phyloP scores from a whole-genome alignment of 352 stramenopile species.

The Phytophthora sp. region DNA sequence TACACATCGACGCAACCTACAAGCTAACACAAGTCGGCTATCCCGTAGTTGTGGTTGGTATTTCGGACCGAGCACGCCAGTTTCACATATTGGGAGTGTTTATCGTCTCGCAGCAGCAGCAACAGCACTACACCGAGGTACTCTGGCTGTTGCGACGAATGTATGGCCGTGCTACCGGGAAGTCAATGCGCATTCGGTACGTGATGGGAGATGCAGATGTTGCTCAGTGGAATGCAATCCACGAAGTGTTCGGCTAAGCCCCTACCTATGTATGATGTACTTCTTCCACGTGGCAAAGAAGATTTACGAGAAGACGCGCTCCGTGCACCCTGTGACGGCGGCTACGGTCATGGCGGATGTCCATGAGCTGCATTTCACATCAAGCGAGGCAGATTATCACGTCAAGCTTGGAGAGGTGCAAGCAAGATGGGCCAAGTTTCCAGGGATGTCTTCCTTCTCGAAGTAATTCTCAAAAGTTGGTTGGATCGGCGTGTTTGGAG shows the following conservation, averaged over 20 bases:
- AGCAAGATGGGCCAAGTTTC: constrained; percentile 2
- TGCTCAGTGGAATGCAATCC: not conserved
- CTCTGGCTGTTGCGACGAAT: not conserved
- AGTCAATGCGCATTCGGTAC: constrained; percentile 6
- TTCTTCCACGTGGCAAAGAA: not conserved
- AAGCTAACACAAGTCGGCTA: constrained; percentile 33
- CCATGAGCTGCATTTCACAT: constrained; percentile 15
- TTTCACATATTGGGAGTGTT: constrained; percentile 39
- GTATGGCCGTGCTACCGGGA: not conserved
- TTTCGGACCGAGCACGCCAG: constrained; percentile 24
- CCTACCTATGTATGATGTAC: not conserved
- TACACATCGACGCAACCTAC: no score
- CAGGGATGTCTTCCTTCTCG: not conserved
- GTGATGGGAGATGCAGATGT: no score
- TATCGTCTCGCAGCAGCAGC: constrained; percentile 24
- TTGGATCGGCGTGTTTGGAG: constrained; percentile 4
- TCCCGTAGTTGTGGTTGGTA: constrained; percentile 22
- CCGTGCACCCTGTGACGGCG: not conserved
- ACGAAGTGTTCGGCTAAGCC: not conserved
- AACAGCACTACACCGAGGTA: constrained; percentile 10
- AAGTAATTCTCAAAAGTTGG: constrained; percentile 11
- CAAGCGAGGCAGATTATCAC: not conserved
- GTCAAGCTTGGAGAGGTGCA: not conserved
- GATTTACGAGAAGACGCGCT: not conserved
- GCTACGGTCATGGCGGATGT: constrained; percentile 9